These are phyloP conservation scores for Zymoseptoria crescenta DNA, from an alignment of 2,329 filamentous ascomycete species.

Conservation along the genomic window DNA sequence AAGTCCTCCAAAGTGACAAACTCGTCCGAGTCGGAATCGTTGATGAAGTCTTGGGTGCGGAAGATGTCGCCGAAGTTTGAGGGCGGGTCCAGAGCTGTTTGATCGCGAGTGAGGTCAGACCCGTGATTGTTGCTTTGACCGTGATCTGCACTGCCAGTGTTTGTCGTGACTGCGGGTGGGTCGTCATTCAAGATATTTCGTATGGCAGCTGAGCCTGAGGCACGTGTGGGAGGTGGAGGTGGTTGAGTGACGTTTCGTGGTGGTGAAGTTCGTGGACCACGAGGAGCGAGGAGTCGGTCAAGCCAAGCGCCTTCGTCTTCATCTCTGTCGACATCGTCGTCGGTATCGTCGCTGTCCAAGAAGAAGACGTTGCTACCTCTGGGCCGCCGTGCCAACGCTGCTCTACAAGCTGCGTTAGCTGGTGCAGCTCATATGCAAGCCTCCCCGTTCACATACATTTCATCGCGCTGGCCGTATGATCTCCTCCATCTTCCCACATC, in stretches of 20 bases:
- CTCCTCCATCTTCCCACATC: neutral
- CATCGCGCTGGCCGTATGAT: neutral
- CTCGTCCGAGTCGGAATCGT: slow-evolving; percentile 6
- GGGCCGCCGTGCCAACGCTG: neutral
- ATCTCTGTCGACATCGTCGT: neutral
- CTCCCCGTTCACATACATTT: neutral
- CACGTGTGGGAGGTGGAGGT: neutral
- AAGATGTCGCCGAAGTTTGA: neutral
- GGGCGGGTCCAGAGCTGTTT: neutral
- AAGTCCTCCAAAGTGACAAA: slow-evolving; percentile 15
- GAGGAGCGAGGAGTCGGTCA: neutral
- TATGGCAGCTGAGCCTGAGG: neutral
- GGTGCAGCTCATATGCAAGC: neutral
- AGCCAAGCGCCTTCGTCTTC: neutral
- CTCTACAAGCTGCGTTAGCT: neutral
- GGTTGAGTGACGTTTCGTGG: neutral
- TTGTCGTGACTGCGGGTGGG: neutral
- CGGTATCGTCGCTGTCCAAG: neutral
- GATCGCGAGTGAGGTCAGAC: neutral
- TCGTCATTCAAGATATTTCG: neutral
- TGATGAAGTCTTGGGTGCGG: neutral
- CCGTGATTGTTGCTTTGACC: neutral
- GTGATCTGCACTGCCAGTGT: neutral
- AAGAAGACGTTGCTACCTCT: neutral
- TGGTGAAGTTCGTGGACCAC: neutral